Evolutionary conservation across 106 monocot species (phyloP).

Genomic region (Allium fistulosum): DNA sequence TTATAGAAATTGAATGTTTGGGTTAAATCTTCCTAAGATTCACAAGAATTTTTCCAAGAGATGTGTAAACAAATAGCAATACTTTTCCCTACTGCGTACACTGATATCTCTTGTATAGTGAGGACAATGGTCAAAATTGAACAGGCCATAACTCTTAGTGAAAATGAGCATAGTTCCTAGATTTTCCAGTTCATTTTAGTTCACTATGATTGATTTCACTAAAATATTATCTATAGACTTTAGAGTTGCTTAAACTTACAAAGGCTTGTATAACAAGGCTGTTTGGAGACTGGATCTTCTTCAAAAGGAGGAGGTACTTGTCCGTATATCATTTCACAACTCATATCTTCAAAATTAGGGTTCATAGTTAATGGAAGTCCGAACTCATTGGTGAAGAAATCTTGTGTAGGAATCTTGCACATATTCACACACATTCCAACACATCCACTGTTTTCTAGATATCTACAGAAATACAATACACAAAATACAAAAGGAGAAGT

Average conservation of each 20-base stretch:
- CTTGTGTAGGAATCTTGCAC: conserved; percentile 26
- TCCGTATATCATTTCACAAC: conserved; percentile 97
- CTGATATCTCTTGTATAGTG: too few species aligned
- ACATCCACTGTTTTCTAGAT: conserved; percentile 93
- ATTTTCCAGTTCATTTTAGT: neutral
- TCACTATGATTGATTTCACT: neutral
- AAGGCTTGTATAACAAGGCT: conserved; percentile 60
- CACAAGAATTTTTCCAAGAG: too few species aligned
- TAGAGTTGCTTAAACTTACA: conserved; percentile 38
- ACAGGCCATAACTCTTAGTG: too few species aligned
- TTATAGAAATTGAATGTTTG: too few species aligned
- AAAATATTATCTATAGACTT: neutral
- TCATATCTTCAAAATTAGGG: conserved; percentile 99
- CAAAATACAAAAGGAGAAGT: neutral
- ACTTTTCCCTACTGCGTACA: too few species aligned
- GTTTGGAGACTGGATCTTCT: conserved; percentile 82
- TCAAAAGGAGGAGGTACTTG: conserved; percentile 82
- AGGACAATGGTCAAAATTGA: too few species aligned
- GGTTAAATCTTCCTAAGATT: neutral
- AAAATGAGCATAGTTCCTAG: too few species aligned
- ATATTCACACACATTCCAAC: conserved; percentile 98
- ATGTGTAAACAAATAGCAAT: too few species aligned
- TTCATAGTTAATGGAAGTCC: conserved; percentile 97
- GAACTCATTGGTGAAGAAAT: conserved; percentile 98
- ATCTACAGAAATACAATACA: conserved; percentile 24